These are phyloP conservation scores for Przewalskia tangutica DNA, from an alignment of 257 asterid species.

Conservation along the genomic window DNA sequence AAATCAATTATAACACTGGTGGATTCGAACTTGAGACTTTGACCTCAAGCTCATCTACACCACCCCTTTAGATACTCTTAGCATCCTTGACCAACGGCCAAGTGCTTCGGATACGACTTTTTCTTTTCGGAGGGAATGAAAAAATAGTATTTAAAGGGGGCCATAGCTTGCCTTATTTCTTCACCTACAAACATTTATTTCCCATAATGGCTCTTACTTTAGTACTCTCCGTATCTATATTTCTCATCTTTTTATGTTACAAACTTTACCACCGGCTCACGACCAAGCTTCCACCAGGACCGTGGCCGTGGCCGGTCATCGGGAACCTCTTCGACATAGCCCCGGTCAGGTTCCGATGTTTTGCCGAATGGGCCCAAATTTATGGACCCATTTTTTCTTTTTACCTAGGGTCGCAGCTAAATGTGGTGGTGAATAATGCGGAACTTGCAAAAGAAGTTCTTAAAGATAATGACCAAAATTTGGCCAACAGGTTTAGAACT, in stretches of 20 bases:
- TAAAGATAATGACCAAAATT: slow-evolving; percentile 27
- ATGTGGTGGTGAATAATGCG: slow-evolving; percentile 19
- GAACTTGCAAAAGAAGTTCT: slow-evolving; percentile 25
- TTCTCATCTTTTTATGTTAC: slow-evolving; percentile 27
- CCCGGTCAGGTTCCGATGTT: slow-evolving; percentile 18
- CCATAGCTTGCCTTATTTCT: neutral
- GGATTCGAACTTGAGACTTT: no score
- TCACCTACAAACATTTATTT: neutral
- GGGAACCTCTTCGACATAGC: slow-evolving; percentile 21
- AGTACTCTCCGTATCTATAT: slow-evolving; percentile 8
- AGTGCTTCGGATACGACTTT: no score
- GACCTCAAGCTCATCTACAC: no score
- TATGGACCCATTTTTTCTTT: slow-evolving; percentile 28
- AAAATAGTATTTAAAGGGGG: neutral
- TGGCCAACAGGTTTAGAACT: slow-evolving; percentile 27
- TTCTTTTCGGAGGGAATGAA: neutral
- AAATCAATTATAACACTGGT: no score
- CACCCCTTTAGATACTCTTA: no score
- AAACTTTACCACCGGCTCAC: slow-evolving; percentile 32
- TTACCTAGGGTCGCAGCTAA: slow-evolving; percentile 24
- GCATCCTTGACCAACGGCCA: no score
- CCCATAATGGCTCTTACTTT: slow-evolving; percentile 25
- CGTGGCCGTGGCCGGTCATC: slow-evolving; percentile 22
- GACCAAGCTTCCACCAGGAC: slow-evolving; percentile 28
- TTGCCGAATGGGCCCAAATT: slow-evolving; percentile 19